Evolutionary conservation across 306 rosid genomes (phyloP).

Genomic region (Hylodesmum podocarpum): DNA sequence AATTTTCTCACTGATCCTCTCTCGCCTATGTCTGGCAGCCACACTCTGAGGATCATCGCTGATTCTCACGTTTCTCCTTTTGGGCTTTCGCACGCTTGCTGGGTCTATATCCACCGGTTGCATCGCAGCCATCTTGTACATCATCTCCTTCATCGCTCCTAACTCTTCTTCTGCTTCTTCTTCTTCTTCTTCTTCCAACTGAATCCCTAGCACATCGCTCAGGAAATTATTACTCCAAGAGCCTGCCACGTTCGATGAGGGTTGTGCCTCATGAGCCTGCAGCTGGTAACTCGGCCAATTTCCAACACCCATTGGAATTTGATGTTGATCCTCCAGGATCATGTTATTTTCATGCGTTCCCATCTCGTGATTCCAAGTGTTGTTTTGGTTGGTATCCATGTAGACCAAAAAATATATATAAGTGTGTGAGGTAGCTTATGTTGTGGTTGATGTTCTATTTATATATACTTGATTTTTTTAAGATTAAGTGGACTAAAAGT

Average conservation of each 20-base stretch:
- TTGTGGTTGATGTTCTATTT: background rate
- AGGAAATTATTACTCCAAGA: background rate
- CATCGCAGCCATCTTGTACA: conserved; percentile 86
- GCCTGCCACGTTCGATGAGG: background rate
- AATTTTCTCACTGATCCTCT: conserved; percentile 80
- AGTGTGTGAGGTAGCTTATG: background rate
- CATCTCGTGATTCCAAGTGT: conserved; percentile 22
- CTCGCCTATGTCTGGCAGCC: conserved; percentile 75
- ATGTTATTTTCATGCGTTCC: background rate
- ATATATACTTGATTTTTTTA: background rate
- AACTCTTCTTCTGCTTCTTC: conserved; percentile 55
- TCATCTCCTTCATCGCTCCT: conserved; percentile 85
- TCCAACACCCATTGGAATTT: background rate
- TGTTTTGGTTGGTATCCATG: conserved; percentile 42
- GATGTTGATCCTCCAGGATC: conserved; percentile 23
- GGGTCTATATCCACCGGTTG: conserved; percentile 94
- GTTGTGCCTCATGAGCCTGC: background rate
- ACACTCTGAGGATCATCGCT: conserved; percentile 89
- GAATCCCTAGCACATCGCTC: background rate
- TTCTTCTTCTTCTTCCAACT: conserved; percentile 23
- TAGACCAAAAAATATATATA: too few species aligned
- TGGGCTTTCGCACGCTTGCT: conserved; percentile 57
- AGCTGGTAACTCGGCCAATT: conserved; percentile 31
- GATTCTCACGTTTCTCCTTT: conserved; percentile 67
- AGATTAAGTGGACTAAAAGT: background rate